Evolutionary conservation across 2,329 filamentous ascomycete genomes (phyloP).

Genomic region (Nothopassalora personata): DNA sequence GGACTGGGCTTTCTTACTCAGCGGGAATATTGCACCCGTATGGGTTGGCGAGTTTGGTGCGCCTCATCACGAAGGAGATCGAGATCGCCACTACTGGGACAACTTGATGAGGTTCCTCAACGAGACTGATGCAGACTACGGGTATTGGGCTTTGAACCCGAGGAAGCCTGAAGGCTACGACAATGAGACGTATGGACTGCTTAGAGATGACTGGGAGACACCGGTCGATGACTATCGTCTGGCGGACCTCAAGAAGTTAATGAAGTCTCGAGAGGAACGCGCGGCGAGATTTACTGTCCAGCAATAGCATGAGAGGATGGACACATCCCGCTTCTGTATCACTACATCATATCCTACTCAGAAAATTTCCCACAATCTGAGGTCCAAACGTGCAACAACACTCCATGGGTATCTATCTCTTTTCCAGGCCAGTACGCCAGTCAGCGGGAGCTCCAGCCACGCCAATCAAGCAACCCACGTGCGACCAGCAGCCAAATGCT

Average conservation of each 20-base stretch:
- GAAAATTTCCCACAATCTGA: background rate
- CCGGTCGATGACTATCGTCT: constrained; percentile 25
- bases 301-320: background rate
- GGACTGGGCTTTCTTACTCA: constrained; percentile 63
- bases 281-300: background rate
- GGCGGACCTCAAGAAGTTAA: constrained; percentile 21
- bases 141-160: constrained; percentile 66
- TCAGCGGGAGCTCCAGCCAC: background rate
- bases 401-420: background rate
- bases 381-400: background rate
- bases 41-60: constrained; percentile 66
- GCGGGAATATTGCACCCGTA: constrained; percentile 53
- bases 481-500: background rate
- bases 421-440: background rate
- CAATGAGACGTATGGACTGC: constrained; percentile 56
- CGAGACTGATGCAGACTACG: constrained; percentile 50
- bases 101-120: constrained; percentile 58
- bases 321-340: background rate
- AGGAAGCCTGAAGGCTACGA: constrained; percentile 55
- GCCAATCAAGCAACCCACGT: constrained; percentile 1
- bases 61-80: constrained; percentile 48
- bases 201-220: constrained; percentile 61
- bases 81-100: constrained; percentile 61
- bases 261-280: constrained; percentile 10
- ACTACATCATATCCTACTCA: background rate